Conservation (phyloP, 164 flowering plant genomes). For the Buxus sempervirens region DNA sequence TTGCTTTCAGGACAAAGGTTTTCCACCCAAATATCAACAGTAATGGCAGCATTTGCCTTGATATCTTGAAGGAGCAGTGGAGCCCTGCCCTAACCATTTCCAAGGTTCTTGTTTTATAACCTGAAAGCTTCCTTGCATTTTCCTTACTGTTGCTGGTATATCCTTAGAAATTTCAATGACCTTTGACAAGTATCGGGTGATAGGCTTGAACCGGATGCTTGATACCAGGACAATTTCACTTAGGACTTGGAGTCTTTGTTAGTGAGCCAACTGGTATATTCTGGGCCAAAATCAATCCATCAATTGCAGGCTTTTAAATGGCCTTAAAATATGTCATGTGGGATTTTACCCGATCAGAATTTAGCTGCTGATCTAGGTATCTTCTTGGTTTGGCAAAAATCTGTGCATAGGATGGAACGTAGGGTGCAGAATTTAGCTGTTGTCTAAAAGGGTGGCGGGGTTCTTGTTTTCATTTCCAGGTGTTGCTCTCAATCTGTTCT, state of each 20-base stretch:
- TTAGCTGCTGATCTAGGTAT: too few species aligned
- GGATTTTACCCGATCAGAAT: too few species aligned
- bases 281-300: too few species aligned
- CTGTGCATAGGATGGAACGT: too few species aligned
- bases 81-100: slow-evolving; percentile 25
- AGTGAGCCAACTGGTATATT: too few species aligned
- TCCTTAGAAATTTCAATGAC: background rate
- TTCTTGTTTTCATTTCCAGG: slow-evolving; percentile 18
- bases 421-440: too few species aligned
- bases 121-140: background rate
- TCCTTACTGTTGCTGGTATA: background rate
- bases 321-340: too few species aligned
- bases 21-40: slow-evolving; percentile 27
- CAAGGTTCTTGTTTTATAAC: slow-evolving; percentile 15
- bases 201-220: background rate
- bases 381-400: too few species aligned
- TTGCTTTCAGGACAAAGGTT: slow-evolving; percentile 28
- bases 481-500: slow-evolving; percentile 35
- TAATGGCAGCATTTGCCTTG: slow-evolving; percentile 31
- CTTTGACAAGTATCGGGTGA: background rate
- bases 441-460: slow-evolving; percentile 1
- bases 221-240: background rate
- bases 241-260: background rate
- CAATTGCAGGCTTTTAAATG: too few species aligned
- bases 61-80: slow-evolving; percentile 30